Conservation (phyloP, 2,329 filamentous ascomycete species). For the Colletotrichum echinochloae region DNA sequence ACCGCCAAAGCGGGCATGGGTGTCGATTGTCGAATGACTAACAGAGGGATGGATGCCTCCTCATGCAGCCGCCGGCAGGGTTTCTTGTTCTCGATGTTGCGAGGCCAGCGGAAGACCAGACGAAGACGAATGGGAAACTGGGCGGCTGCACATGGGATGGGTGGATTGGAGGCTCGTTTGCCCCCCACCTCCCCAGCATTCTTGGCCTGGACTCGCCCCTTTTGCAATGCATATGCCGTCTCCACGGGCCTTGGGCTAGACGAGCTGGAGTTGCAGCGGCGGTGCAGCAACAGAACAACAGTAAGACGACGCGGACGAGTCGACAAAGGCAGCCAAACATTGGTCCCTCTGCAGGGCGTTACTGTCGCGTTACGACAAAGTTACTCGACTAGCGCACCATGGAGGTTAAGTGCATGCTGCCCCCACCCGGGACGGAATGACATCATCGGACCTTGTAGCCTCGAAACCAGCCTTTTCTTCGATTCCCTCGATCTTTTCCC, state of each 20-base stretch:
- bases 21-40: not conserved
- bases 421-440: constrained; percentile 28
- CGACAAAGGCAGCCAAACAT: not conserved
- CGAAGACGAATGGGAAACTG: constrained; percentile 8
- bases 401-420: constrained; percentile 20
- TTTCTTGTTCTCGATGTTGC: not conserved
- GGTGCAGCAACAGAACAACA: not conserved
- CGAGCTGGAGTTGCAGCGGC: constrained; percentile 17
- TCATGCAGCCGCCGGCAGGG: constrained; percentile 10
- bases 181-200: constrained; percentile 15
- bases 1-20: constrained; percentile 33
- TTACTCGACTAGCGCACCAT: constrained; percentile 10
- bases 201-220: constrained; percentile 34
- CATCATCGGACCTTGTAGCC: constrained; percentile 27
- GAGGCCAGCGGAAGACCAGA: constrained; percentile 11
- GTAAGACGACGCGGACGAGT: not conserved
- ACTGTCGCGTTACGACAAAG: constrained; percentile 11
- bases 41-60: not conserved
- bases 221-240: constrained; percentile 36
- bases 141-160: constrained; percentile 24
- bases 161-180: not conserved
- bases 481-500: constrained; percentile 1
- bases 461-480: constrained; percentile 1
- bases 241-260: constrained; percentile 33
- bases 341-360: constrained; percentile 2